Percentiles rank a stretch among this genome's conserved stretches.
These are phyloP conservation scores for Bruguiera hainesii DNA, from an alignment of 441 rosid species.

Conservation along the genomic window DNA sequence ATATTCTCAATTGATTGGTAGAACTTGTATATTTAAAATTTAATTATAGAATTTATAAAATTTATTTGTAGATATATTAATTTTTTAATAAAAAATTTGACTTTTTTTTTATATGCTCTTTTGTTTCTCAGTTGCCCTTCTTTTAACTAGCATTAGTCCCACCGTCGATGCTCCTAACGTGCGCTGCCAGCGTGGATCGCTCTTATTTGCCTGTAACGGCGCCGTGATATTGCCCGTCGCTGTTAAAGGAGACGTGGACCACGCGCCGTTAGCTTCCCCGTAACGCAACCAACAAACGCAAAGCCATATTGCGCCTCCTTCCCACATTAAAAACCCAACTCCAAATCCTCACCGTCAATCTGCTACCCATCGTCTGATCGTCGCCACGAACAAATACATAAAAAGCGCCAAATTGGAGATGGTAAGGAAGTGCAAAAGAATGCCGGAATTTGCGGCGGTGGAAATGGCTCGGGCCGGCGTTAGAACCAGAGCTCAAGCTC, in stretches of 20 bases:
- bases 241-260: conserved; percentile 51
- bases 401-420: conserved; percentile 2
- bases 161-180: too few species aligned
- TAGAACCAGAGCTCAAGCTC: conserved; percentile 37
- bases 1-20: too few species aligned
- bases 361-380: neutral
- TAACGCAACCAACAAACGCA: conserved; percentile 3
- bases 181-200: too few species aligned
- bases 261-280: conserved; percentile 17
- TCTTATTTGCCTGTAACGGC: conserved; percentile 40
- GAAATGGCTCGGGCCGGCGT: conserved; percentile 35
- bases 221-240: conserved; percentile 71
- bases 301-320: neutral
- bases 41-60: too few species aligned
- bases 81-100: too few species aligned
- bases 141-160: too few species aligned
- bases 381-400: neutral
- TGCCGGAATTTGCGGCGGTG: conserved; percentile 29
- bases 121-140: too few species aligned
- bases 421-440: conserved; percentile 41
- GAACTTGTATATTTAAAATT: too few species aligned
- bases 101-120: too few species aligned
- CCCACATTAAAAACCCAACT: neutral
- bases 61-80: too few species aligned
- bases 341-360: conserved; percentile 45